These are phyloP conservation scores for Pseudonitzschia pungens DNA, from an alignment of 108 stramenopile species.

Conservation along the genomic window DNA sequence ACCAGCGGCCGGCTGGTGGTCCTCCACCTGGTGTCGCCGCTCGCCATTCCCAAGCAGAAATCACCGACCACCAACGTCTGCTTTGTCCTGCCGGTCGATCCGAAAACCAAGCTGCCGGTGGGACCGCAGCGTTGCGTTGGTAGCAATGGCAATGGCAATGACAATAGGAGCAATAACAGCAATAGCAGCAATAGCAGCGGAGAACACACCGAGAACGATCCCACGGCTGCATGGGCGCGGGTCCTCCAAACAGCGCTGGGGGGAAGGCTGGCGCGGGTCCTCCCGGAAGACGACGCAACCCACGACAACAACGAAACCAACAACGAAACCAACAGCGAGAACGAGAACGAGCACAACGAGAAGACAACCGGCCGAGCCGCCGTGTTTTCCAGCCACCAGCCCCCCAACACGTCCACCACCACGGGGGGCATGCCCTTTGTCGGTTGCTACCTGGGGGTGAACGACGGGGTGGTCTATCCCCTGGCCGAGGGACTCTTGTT, in stretches of 20 bases:
- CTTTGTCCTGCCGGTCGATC: constrained; percentile 53
- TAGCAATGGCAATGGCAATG: neutral
- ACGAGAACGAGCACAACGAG: neutral
- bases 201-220: constrained; percentile 17
- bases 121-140: neutral
- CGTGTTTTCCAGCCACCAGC: constrained; percentile 47
- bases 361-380: neutral
- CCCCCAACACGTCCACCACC: constrained; percentile 41
- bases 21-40: constrained; percentile 1
- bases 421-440: constrained; percentile 80
- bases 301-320: no score
- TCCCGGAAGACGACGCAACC: neutral
- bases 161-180: neutral
- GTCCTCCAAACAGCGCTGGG: constrained; percentile 36
- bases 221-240: constrained; percentile 18
- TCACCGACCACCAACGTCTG: constrained; percentile 48
- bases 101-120: constrained; percentile 10
- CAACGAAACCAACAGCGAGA: no score
- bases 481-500: constrained; percentile 76
- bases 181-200: constrained; percentile 16
- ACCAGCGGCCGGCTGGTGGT: constrained; percentile 15
- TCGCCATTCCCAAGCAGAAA: constrained; percentile 3
- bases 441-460: constrained; percentile 68
- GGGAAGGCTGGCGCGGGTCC: neutral
- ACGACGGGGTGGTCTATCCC: constrained; percentile 78